Evolutionary conservation across 495 filamentous ascomycete species (phyloP), one percentile per base, ranked within the genome.

Genomic region (Aspergillus wentii): DNA sequence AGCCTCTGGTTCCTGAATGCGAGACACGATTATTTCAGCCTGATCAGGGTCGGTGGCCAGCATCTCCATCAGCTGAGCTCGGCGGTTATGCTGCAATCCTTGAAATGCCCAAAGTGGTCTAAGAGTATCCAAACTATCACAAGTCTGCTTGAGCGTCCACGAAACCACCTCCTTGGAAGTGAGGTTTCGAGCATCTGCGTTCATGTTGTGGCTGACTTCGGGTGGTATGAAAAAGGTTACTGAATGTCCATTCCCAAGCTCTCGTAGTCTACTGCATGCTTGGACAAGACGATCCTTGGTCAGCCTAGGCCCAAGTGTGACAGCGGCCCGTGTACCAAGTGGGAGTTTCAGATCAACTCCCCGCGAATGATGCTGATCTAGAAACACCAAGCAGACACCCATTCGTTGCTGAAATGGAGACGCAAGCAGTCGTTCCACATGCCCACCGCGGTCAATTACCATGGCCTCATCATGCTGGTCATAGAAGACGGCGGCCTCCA

Each of bases 321-420:
- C 74, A 3, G 81, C 81, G 3, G 80, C 86, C 9, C 75, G 58
- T 39, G 77, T 80, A 9, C 65, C 11, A 0, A 38, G 38, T 0
- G 86, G 85, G 3, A 92, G 49, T 44, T 72, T 80, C 7, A 92
- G 48, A 48, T 91, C 85, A 1, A 76, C 85, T 0, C 86, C 86
- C 46, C 86, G 59, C 1, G 86, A 88, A 44, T 92, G 86, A 0
- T 75, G 75, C 44, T 92, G 78, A 33, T 89, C 86, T 2, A 90
- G 64, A 48, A 82, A 90, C 0, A 90, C 75, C 0, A 86, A 59
- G 44, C 83, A 90, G 0, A 54, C 43, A 8, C 75, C 77, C 18
- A 87, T 62, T 8, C 81, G 72, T 7, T 71, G 60, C 0, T 64
- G 48, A 50, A 76, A 90, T 0, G 83, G 68, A 0, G 86, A 88